phyloP scores from a whole-genome alignment of 257 asterid genomes.

The Sherardia arvensis region DNA sequence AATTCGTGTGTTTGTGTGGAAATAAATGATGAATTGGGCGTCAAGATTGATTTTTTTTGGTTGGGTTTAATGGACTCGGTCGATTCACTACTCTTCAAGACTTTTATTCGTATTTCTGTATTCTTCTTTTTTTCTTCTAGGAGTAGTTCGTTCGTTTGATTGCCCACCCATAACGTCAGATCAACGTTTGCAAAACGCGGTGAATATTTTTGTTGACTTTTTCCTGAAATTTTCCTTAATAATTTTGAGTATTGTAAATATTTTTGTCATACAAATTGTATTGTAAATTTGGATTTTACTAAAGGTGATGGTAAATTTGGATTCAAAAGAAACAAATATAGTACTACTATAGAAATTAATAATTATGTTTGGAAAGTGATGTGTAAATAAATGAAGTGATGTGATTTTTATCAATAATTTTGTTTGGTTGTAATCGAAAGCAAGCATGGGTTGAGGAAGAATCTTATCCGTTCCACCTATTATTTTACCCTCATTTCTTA shows the following conservation, averaged over 20 bases:
- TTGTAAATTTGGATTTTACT: background rate
- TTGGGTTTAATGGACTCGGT: background rate
- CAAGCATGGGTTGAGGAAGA: background rate
- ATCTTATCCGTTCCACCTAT: too few species aligned
- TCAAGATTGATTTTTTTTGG: background rate
- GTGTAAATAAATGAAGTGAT: background rate
- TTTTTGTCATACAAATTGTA: too few species aligned
- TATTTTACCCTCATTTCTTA: too few species aligned
- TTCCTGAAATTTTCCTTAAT: too few species aligned
- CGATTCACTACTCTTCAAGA: background rate
- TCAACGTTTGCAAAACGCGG: too few species aligned
- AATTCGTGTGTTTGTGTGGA: background rate
- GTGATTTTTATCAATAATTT: background rate
- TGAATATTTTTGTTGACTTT: too few species aligned
- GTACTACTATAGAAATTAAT: background rate
- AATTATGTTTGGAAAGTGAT: background rate
- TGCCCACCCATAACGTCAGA: too few species aligned
- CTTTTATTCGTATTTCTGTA: background rate
- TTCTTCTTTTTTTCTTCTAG: too few species aligned
- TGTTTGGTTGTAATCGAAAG: background rate
- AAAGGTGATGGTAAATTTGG: background rate
- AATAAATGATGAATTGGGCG: background rate
- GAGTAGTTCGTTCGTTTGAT: too few species aligned
- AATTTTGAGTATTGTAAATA: too few species aligned
- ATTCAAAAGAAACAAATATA: too few species aligned